Percentiles rank a stretch among this genome's conserved stretches.
These are phyloP conservation scores for Cystobasidium onofrii DNA, from an alignment of 768 basidiomycete species.

Conservation along the genomic window DNA sequence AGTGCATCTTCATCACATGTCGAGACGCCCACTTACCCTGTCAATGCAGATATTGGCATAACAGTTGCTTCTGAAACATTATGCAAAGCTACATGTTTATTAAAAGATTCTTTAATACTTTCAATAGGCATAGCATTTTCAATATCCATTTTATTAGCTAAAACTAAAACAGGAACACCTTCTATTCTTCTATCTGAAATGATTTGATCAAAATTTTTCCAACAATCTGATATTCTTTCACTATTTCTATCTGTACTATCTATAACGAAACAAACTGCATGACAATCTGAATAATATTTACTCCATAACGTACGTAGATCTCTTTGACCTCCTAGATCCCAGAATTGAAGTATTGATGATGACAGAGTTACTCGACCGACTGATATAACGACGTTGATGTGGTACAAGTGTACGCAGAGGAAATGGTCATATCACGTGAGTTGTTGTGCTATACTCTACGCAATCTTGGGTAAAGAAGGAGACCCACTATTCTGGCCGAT, in stretches of 20 bases:
- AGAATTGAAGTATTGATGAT: conserved; percentile 89
- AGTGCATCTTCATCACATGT: no score
- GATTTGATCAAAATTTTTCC: conserved; percentile 95
- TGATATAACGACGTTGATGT: background rate
- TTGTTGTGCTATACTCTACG: background rate
- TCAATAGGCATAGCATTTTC: conserved; percentile 71
- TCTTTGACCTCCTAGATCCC: conserved; percentile 90
- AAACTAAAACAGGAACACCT: conserved; percentile 75
- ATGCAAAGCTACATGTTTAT: conserved; percentile 44
- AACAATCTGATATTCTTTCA: conserved; percentile 81
- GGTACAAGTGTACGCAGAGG: background rate
- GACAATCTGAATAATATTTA: conserved; percentile 89
- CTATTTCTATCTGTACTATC: conserved; percentile 71
- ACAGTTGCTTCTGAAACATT: conserved; percentile 46
- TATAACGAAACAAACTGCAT: conserved; percentile 90
- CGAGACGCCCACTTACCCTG: conserved; percentile 75
- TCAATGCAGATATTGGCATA: conserved; percentile 79
- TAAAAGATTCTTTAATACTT: conserved; percentile 54
- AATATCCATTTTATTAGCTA: conserved; percentile 94
- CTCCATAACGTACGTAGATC: conserved; percentile 93
- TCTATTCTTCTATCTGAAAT: conserved; percentile 85
- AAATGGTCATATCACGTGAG: background rate
- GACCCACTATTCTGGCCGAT: conserved; percentile 91
- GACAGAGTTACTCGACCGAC: conserved; percentile 89
- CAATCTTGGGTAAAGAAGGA: background rate